phyloP scores from a whole-genome alignment of 176 grass and related monocot genomes.

The Avena sativa region DNA sequence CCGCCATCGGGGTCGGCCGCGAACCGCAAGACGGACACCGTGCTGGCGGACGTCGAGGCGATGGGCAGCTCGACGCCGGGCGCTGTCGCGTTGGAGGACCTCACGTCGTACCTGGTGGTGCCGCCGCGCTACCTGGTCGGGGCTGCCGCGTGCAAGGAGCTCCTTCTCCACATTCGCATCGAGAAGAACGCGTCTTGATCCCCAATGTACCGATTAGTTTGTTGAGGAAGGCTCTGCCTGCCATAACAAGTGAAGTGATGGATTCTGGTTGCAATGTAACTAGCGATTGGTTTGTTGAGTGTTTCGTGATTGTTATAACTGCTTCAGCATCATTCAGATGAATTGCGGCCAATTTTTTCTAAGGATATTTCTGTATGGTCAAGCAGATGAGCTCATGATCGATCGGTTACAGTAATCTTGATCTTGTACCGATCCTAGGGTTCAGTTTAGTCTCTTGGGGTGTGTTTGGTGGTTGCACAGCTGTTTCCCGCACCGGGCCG shows the following conservation, averaged over 20 bases:
- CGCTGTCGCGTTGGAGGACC: background rate
- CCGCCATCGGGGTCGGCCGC: background rate
- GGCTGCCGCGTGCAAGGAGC: background rate
- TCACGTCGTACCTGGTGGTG: background rate
- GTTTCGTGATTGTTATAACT: background rate
- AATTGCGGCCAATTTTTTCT: too few species aligned
- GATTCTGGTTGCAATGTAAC: background rate
- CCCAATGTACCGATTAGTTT: too few species aligned
- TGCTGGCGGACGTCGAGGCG: background rate
- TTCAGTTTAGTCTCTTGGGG: too few species aligned
- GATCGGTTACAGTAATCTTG: too few species aligned
- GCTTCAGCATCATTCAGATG: background rate
- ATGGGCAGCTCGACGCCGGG: background rate
- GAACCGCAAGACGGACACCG: background rate
- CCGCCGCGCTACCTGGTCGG: background rate
- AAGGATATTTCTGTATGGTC: too few species aligned
- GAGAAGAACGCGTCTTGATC: background rate
- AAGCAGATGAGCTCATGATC: too few species aligned
- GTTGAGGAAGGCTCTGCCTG: background rate
- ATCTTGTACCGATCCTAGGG: too few species aligned
- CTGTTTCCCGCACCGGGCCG: too few species aligned
- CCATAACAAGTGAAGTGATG: background rate
- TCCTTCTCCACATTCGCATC: background rate
- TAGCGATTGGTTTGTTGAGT: too few species aligned
- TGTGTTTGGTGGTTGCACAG: too few species aligned